phyloP scores from a whole-genome alignment of 768 basidiomycete genomes.

The Lyophyllum atratum region DNA sequence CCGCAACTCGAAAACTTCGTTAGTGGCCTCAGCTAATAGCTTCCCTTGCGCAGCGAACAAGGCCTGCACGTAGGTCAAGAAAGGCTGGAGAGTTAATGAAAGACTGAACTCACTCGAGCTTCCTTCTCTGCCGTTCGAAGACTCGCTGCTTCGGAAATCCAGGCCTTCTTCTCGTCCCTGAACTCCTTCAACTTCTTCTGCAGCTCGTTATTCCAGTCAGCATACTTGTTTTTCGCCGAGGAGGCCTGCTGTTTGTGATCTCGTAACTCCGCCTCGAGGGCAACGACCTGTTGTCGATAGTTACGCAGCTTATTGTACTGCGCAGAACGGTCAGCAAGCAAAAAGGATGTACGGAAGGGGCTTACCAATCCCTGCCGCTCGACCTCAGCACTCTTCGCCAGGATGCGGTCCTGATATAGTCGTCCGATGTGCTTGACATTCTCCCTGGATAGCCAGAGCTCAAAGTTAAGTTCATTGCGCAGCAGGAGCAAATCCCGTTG shows the following conservation, averaged over 20 bases:
- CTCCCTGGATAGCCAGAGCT: constrained; percentile 80
- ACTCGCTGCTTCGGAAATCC: constrained; percentile 68
- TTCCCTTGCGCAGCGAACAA: constrained; percentile 69
- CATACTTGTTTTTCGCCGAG: constrained; percentile 74
- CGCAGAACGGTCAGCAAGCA: background rate
- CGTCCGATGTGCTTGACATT: constrained; percentile 83
- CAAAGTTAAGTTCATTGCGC: constrained; percentile 82
- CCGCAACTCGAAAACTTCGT: constrained; percentile 69
- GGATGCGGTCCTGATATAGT: constrained; percentile 71
- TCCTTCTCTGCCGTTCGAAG: constrained; percentile 75
- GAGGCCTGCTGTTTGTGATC: constrained; percentile 75
- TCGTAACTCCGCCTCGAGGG: constrained; percentile 67
- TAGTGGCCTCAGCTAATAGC: constrained; percentile 67
- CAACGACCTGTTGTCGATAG: constrained; percentile 67
- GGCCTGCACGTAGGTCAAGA: constrained; percentile 42
- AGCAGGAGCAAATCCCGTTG: constrained; percentile 78
- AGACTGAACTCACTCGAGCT: constrained; percentile 47
- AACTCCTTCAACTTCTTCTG: constrained; percentile 74
- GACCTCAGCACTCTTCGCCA: constrained; percentile 73
- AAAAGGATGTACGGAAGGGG: constrained; percentile 2
- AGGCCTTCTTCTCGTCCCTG: constrained; percentile 78
- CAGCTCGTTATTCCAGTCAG: constrained; percentile 83
- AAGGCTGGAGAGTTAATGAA: background rate
- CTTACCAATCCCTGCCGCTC: constrained; percentile 82
- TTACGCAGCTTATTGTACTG: constrained; percentile 85